Evolutionary conservation across 371 early-diverging fungal species (phyloP).

Genomic region (Rhizomucor miehei): DNA sequence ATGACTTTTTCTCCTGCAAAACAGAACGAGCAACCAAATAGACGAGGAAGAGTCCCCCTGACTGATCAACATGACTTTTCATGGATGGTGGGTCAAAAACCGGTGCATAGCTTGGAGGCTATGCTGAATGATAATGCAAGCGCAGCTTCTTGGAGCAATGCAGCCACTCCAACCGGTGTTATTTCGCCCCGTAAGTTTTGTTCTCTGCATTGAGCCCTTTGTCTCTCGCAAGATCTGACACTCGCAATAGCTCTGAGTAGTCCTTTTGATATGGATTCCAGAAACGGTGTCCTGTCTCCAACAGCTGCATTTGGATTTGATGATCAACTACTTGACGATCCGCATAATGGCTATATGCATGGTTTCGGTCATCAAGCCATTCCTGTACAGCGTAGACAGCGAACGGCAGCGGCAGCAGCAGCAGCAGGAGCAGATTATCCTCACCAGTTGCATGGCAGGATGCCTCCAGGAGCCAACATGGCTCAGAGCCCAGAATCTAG

Average conservation of each 20-base stretch:
- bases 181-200: constrained; percentile 11
- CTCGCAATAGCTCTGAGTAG: constrained; percentile 1
- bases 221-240: background rate
- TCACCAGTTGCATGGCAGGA: constrained; percentile 9
- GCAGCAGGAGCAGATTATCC: constrained; percentile 5
- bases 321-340: constrained; percentile 6
- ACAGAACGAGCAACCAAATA: constrained; percentile 1
- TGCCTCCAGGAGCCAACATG: constrained; percentile 1
- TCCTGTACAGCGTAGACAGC: background rate
- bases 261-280: constrained; percentile 14
- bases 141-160: constrained; percentile 23
- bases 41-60: no score
- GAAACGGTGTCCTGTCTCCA: constrained; percentile 9
- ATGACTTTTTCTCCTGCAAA: constrained; percentile 10
- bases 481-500: background rate
- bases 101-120: constrained; percentile 28
- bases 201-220: background rate
- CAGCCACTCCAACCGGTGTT: constrained; percentile 14
- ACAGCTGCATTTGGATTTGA: constrained; percentile 11
- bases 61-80: constrained; percentile 22
- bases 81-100: constrained; percentile 26
- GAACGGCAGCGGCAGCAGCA: constrained; percentile 7
- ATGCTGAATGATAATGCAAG: constrained; percentile 23
- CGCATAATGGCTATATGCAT: constrained; percentile 2
- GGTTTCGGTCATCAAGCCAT: background rate